Conservation (phyloP, 352 stramenopile species). For the Globisporangium sylvaticum region DNA sequence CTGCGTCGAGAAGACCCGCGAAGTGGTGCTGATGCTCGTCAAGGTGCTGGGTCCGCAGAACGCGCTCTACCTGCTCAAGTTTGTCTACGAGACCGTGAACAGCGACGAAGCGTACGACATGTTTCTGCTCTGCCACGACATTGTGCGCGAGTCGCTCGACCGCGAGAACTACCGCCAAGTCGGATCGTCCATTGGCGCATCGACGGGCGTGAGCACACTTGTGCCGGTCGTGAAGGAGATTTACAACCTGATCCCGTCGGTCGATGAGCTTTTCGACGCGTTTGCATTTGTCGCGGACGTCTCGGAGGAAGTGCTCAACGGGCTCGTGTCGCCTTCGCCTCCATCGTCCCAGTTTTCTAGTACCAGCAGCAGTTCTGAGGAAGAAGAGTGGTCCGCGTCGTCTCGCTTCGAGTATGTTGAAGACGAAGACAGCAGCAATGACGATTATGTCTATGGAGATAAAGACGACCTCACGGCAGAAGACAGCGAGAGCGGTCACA, state of each 20-base stretch:
- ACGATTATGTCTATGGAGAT: not conserved
- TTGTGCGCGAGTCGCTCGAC: slow-evolving; percentile 57
- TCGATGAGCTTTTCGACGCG: slow-evolving; percentile 60
- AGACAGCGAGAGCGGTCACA: slow-evolving; percentile 14
- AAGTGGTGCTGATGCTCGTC: slow-evolving; percentile 48
- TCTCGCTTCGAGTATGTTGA: slow-evolving; percentile 37
- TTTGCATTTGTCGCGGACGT: slow-evolving; percentile 54
- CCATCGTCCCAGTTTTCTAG: not conserved
- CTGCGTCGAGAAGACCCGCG: slow-evolving; percentile 41
- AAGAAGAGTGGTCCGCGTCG: not conserved
- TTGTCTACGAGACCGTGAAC: slow-evolving; percentile 66
- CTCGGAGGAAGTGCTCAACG: slow-evolving; percentile 48
- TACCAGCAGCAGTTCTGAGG: slow-evolving; percentile 8
- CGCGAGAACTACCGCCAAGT: slow-evolving; percentile 56
- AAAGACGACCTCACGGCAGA: slow-evolving; percentile 6
- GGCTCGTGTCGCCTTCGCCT: slow-evolving; percentile 11
- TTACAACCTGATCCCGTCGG: slow-evolving; percentile 56
- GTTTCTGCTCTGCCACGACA: slow-evolving; percentile 61
- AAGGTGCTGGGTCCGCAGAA: slow-evolving; percentile 66
- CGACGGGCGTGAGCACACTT: slow-evolving; percentile 41
- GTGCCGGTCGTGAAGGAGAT: slow-evolving; percentile 40
- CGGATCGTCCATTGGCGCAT: slow-evolving; percentile 33
- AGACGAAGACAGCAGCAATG: slow-evolving; percentile 11
- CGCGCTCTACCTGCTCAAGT: slow-evolving; percentile 69
- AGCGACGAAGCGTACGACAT: slow-evolving; percentile 68